Percentiles rank a stretch among this genome's conserved stretches.
phyloP scores from a whole-genome alignment of 306 rosid species.

The Castanospermum australe region DNA sequence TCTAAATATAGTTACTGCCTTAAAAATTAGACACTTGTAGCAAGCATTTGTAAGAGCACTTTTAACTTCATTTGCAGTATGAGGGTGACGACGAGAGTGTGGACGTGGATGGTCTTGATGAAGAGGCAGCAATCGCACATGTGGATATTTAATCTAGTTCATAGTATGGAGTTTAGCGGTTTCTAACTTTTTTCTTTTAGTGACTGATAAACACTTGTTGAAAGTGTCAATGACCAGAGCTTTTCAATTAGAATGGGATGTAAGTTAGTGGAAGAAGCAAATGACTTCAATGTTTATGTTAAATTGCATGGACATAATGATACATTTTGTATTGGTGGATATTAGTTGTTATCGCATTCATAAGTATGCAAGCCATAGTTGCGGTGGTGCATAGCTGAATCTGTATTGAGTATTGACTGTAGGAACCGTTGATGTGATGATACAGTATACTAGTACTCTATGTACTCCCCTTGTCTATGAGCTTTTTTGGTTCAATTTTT shows the following conservation, averaged over 20 bases:
- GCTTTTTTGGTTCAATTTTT: background rate
- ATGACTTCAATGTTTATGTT: background rate
- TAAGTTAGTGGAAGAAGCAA: constrained; percentile 4
- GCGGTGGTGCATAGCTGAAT: background rate
- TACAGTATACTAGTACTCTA: background rate
- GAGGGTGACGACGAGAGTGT: constrained; percentile 63
- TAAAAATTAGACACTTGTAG: constrained; percentile 14
- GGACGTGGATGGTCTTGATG: constrained; percentile 59
- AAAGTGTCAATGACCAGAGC: constrained; percentile 12
- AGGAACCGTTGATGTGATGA: background rate
- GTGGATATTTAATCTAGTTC: constrained; percentile 28
- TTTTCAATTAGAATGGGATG: constrained; percentile 19
- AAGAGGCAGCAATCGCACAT: constrained; percentile 32
- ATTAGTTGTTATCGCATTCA: background rate
- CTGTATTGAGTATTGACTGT: background rate
- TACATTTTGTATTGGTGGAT: constrained; percentile 11
- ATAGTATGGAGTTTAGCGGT: background rate
- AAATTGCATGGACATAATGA: constrained; percentile 10
- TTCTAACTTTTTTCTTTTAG: constrained; percentile 18
- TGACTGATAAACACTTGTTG: constrained; percentile 8
- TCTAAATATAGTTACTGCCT: background rate
- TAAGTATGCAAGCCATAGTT: background rate
- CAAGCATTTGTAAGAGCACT: constrained; percentile 22
- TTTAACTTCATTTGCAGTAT: constrained; percentile 52
- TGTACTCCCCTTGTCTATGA: background rate